Base-by-base conservation (phyloP, 2,329 filamentous ascomycete species). In the Hypoxylon sp. region DNA sequence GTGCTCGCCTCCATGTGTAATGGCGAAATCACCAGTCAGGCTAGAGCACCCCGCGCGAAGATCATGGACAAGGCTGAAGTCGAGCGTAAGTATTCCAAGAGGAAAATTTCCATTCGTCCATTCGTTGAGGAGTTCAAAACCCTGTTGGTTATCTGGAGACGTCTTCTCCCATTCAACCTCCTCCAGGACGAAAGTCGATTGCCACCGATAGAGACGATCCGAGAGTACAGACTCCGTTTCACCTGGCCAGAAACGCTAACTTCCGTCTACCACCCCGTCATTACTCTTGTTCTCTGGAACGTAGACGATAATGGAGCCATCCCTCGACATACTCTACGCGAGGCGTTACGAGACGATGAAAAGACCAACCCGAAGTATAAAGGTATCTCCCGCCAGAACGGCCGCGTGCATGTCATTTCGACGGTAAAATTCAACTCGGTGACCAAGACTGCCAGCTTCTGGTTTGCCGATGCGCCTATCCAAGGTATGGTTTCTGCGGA, bases 121-220 rank as follows among this genome's bases (percentile, higher is more conserved):
- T 53, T 53, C 21, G 14, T 53, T 11, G 51, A 41, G 21, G 51
- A 53, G 34, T 53, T 53, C 13, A 53, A 38, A 41, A 43, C 21
- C 51, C 51, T 41, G 10, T 43, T 53, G 13, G 32, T n/a, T 5
- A 53, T 53, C 17, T 53, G 51, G 51, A 38, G 21, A 14, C 51
- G n/a, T 30, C 51, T 53, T 4, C 51, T 53, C 34, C 51, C 34
- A 9, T 53, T 53, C 34, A 21, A 7, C 21, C 11, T 53, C 11
- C 51, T 53, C 34, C 51, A 43, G 13, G 17, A 41, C 21, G 34
- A 53, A 2, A 53, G 1, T 10, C 14, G 1, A 41, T 11, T 43
- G 25, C 51, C 11, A n/a, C 19, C 23, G 5, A 11, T 53, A 11
- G 32, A 28, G 7, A 28, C 19, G 21, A 43, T 53, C 11, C 51